Evolutionary conservation across 768 basidiomycete genomes (phyloP).

Genomic region (Goffeauzyma gilvescens): DNA sequence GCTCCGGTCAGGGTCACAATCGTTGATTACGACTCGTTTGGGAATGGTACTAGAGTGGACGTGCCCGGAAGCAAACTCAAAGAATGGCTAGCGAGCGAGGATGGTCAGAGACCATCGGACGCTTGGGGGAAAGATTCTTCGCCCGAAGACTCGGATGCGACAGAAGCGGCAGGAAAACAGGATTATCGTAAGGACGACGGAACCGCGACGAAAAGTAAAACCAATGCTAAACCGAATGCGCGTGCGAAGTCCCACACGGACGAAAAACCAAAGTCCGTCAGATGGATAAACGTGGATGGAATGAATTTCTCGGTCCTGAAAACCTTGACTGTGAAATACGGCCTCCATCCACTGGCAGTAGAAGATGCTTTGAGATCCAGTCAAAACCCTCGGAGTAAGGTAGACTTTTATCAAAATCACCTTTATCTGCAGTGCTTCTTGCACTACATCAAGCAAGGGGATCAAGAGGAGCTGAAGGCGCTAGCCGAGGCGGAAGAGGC

Average conservation of each 20-base stretch:
- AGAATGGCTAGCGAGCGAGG: conserved; percentile 24
- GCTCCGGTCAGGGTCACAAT: conserved; percentile 19
- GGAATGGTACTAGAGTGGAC: conserved; percentile 19
- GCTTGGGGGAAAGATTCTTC: no score
- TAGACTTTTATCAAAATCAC: conserved; percentile 31
- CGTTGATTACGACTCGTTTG: conserved; percentile 24
- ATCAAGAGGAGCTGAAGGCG: conserved; percentile 6
- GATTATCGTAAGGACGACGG: no score
- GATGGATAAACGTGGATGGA: conserved; percentile 26
- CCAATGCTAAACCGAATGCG: no score
- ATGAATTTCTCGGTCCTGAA: conserved; percentile 30
- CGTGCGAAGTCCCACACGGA: no score
- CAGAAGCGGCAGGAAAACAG: no score
- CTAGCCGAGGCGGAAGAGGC: neutral
- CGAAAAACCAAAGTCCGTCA: conserved; percentile 18
- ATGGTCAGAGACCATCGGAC: conserved; percentile 13
- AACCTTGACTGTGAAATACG: conserved; percentile 22
- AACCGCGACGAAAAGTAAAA: no score
- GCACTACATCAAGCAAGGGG: conserved; percentile 21
- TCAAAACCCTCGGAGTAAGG: conserved; percentile 28
- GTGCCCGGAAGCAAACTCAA: conserved; percentile 23
- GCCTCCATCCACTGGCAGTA: conserved; percentile 29
- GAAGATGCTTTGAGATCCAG: conserved; percentile 27
- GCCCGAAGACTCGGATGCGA: no score
- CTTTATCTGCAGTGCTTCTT: conserved; percentile 28